A percentile compares a stretch with the other conserved stretches of the same genome.
Evolutionary conservation across 257 asterid genomes (phyloP).

Genomic region (Nicotiana benthamiana): DNA sequence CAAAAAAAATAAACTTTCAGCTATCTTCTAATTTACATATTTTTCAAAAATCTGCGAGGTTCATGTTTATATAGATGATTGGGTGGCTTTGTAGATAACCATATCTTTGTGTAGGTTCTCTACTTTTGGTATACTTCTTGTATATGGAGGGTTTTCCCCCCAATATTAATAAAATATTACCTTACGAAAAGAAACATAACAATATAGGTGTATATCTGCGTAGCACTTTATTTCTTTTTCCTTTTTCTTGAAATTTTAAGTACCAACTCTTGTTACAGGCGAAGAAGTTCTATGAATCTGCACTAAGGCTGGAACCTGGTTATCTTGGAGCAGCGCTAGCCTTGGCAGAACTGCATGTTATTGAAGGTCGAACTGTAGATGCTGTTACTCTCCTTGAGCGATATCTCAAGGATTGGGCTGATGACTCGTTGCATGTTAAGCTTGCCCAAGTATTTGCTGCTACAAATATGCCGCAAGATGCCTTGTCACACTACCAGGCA

Average conservation of each 20-base stretch:
- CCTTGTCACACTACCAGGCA: constrained; percentile 88
- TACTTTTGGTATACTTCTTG: background rate
- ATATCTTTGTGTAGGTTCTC: background rate
- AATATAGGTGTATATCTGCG: background rate
- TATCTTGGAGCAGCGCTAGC: constrained; percentile 95
- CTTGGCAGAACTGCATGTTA: constrained; percentile 91
- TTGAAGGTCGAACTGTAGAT: constrained; percentile 90
- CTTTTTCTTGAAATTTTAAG: background rate
- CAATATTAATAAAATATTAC: background rate
- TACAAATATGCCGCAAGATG: constrained; percentile 86
- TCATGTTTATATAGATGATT: background rate
- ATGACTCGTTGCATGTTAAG: constrained; percentile 90
- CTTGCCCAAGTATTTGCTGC: constrained; percentile 94
- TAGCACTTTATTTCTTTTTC: background rate
- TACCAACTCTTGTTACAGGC: constrained; percentile 43
- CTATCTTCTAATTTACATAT: background rate
- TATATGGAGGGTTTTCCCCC: background rate
- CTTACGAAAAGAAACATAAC: background rate
- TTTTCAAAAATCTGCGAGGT: background rate
- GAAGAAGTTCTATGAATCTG: constrained; percentile 93
- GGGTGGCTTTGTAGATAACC: background rate
- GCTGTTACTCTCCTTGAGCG: constrained; percentile 84
- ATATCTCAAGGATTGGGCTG: constrained; percentile 90
- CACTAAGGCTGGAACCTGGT: constrained; percentile 94
- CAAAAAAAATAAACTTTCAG: background rate